Conservation (phyloP, 1,139 yeast genomes). For the Yamadazyma sp. region DNA sequence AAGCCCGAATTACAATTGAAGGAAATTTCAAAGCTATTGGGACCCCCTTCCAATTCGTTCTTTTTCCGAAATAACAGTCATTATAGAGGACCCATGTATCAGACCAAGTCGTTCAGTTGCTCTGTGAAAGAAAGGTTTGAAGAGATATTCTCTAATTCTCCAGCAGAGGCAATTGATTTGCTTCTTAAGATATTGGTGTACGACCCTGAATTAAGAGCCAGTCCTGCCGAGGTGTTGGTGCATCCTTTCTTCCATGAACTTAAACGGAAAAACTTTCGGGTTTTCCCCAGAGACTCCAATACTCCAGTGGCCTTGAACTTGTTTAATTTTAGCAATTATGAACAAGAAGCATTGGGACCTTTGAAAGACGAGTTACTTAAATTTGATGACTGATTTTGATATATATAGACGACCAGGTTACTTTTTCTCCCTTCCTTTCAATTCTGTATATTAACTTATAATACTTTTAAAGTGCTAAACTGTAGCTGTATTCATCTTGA, state of each 20-base stretch:
- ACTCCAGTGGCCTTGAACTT: slow-evolving; percentile 45
- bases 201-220: slow-evolving; percentile 67
- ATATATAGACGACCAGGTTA: background rate
- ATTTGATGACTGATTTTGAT: slow-evolving; percentile 7
- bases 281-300: slow-evolving; percentile 53
- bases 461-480: slow-evolving; percentile 56
- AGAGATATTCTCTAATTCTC: slow-evolving; percentile 69
- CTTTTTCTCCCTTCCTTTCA: background rate
- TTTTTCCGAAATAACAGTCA: slow-evolving; percentile 72
- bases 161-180: slow-evolving; percentile 69
- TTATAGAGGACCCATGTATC: slow-evolving; percentile 71
- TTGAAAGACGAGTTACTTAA: slow-evolving; percentile 33
- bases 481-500: slow-evolving; percentile 93
- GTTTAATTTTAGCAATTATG: slow-evolving; percentile 55
- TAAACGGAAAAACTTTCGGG: slow-evolving; percentile 56
- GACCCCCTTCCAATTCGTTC: slow-evolving; percentile 74
- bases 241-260: slow-evolving; percentile 73
- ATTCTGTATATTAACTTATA: slow-evolving; percentile 2
- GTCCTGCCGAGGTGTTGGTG: slow-evolving; percentile 65
- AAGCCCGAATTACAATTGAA: slow-evolving; percentile 72
- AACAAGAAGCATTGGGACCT: slow-evolving; percentile 49
- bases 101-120: slow-evolving; percentile 66
- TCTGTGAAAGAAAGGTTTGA: slow-evolving; percentile 60
- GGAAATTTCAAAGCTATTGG: slow-evolving; percentile 74
- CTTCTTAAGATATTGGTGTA: slow-evolving; percentile 68